Evolutionary conservation across 768 basidiomycete genomes (phyloP), one percentile per base, ranked within the genome.

Genomic region (Boletus insuetus): DNA sequence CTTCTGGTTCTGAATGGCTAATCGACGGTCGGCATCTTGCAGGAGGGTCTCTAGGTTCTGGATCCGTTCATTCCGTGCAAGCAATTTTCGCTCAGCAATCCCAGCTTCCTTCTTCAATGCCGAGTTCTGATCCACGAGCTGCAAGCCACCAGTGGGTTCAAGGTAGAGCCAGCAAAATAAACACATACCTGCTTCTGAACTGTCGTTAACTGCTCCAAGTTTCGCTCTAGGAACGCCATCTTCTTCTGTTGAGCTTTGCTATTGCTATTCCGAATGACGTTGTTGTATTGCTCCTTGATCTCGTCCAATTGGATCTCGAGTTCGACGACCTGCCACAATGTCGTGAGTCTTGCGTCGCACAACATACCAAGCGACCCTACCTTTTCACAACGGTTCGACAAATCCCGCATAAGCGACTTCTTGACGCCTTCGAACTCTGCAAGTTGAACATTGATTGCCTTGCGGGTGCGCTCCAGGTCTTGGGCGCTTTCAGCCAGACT

Each of bases 351-450:
- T 46, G 42, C 47, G 22, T 26, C 46, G 55, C 49, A 45, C 24
- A 73, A 29, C 37, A 53, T 17, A 41, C 37, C 45, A 11, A 57
- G 53, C 43, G 47, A 56, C 34, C 39, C 62, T 74, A 92, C 95
- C 87, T 98, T 98, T 80, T 99, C 97, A 71, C 97, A 99, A 29
- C 97, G 94, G 73, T 99, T 98, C 77, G 98, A 96, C 64, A 99
- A 75, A 78, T 99, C 97, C 37, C 94, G 88, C 91, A 99, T 97
- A 58, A 99, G 83, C 46, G 91, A 96, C 78, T 97, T 96, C 82
- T 98, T 98, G 63, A 97, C 94, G 19, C 91, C 89, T 69, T 99
- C 97, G 72, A 99, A 99, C 69, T 99, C 97, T 56, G 95, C 92
- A 55, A 96, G 85, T 68, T 98, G 96, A n/a, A 94, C 89, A 59